Conservation (phyloP, 139 green algal genomes). For the Chlorella sp. region DNA sequence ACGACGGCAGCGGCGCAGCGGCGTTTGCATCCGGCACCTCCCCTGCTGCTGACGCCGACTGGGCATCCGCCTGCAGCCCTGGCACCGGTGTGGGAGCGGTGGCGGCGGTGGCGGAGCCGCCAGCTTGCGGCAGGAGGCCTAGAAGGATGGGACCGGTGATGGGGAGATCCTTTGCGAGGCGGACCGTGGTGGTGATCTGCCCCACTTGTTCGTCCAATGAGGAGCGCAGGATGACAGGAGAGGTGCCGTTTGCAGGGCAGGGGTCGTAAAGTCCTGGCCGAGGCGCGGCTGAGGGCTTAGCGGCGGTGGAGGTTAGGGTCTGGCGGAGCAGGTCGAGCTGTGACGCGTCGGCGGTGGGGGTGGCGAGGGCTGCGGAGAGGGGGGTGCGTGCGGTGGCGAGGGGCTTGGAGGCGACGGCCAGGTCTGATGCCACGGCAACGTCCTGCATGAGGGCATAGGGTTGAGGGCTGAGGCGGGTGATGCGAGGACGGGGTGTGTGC, state of each 20-base stretch:
- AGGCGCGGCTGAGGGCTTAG: no score
- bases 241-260: not conserved
- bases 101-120: no score
- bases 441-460: not conserved
- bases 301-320: no score
- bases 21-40: no score
- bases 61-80: no score
- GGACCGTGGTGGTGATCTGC: not conserved
- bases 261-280: not conserved
- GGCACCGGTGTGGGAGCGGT: no score
- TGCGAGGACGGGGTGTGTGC: not conserved
- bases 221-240: not conserved
- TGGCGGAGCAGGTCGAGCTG: not conserved
- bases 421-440: not conserved
- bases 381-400: not conserved
- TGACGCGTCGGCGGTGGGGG: not conserved
- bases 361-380: not conserved
- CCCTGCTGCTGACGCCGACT: no score
- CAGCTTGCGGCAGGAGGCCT: not conserved
- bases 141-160: not conserved
- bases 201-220: not conserved
- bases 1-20: not conserved
- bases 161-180: not conserved
- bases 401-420: not conserved
- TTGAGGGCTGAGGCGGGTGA: not conserved